Conservation (phyloP, 163 green algal genomes). For the Scenedesmus sp. region DNA sequence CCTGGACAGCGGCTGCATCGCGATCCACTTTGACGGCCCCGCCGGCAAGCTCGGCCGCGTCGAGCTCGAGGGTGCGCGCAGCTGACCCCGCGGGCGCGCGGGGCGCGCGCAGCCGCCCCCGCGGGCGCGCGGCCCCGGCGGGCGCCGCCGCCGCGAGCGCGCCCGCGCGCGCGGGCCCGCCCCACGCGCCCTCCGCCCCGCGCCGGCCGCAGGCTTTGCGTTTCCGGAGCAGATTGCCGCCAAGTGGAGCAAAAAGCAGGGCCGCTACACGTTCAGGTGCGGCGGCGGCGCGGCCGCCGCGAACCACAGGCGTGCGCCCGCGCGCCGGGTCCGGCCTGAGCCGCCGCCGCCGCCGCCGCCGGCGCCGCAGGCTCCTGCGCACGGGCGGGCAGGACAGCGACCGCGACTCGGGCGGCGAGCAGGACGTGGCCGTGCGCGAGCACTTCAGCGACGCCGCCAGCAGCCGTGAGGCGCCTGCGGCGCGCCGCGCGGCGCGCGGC, state of each 20-base stretch:
- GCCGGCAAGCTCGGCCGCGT: conserved; percentile 7
- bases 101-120: background rate
- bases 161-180: too few relatives aligned
- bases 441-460: conserved; percentile 38
- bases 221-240: conserved; percentile 20
- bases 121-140: too few relatives aligned
- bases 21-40: conserved; percentile 30
- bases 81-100: background rate
- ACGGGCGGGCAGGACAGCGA: background rate
- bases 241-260: conserved; percentile 43
- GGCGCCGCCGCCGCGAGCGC: too few relatives aligned
- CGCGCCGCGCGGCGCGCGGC: background rate
- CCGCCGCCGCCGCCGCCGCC: background rate
- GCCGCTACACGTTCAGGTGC: conserved; percentile 37
- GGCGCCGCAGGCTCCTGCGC: background rate
- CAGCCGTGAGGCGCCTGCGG: conserved; percentile 21
- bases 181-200: too few relatives aligned
- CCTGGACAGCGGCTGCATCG: conserved; percentile 5
- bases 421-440: conserved; percentile 1
- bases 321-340: background rate
- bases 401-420: conserved; percentile 5
- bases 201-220: conserved; percentile 21
- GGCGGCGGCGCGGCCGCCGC: background rate
- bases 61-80: conserved; percentile 5
- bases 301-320: background rate